phyloP scores from a whole-genome alignment of 2,329 filamentous ascomycete species.

The Apiospora sp. region DNA sequence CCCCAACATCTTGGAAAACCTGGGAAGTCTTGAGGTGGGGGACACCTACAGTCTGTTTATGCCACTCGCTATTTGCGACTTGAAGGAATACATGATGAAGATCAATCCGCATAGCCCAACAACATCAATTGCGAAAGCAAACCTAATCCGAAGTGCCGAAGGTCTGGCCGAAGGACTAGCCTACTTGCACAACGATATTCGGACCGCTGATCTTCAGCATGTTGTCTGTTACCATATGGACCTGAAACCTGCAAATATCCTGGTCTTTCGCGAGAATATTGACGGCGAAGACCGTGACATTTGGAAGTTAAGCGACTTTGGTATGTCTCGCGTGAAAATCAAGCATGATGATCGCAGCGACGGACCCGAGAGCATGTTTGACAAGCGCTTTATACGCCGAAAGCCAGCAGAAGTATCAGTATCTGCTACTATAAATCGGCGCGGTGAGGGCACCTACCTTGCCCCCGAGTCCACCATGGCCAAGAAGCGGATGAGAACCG shows the following conservation, averaged over 20 bases:
- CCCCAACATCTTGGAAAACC: slow-evolving; percentile 46
- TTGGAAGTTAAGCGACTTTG: slow-evolving; percentile 54
- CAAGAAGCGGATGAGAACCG: slow-evolving; percentile 41
- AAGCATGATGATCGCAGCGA: slow-evolving; percentile 29
- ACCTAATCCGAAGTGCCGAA: slow-evolving; percentile 39
- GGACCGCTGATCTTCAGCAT: slow-evolving; percentile 35
- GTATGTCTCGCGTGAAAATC: slow-evolving; percentile 48
- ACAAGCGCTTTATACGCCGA: slow-evolving; percentile 38
- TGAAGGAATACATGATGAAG: slow-evolving; percentile 46
- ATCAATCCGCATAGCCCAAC: slow-evolving; percentile 31
- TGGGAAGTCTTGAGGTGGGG: slow-evolving; percentile 45
- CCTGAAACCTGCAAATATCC: slow-evolving; percentile 48
- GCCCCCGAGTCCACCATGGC: slow-evolving; percentile 43
- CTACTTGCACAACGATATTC: slow-evolving; percentile 48
- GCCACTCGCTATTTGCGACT: slow-evolving; percentile 47
- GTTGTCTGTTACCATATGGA: slow-evolving; percentile 52
- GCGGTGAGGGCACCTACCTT: slow-evolving; percentile 47
- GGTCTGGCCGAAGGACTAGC: slow-evolving; percentile 45
- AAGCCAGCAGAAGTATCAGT: slow-evolving; percentile 32
- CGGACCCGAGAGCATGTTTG: slow-evolving; percentile 40
- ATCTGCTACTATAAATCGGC: slow-evolving; percentile 39
- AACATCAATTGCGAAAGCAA: slow-evolving; percentile 35
- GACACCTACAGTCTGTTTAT: slow-evolving; percentile 50
- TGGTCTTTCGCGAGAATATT: slow-evolving; percentile 35
- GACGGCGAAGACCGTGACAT: slow-evolving; percentile 32